These are phyloP conservation scores for Neurospora sp. DNA, from an alignment of 2,329 filamentous ascomycete species.

Conservation along the genomic window DNA sequence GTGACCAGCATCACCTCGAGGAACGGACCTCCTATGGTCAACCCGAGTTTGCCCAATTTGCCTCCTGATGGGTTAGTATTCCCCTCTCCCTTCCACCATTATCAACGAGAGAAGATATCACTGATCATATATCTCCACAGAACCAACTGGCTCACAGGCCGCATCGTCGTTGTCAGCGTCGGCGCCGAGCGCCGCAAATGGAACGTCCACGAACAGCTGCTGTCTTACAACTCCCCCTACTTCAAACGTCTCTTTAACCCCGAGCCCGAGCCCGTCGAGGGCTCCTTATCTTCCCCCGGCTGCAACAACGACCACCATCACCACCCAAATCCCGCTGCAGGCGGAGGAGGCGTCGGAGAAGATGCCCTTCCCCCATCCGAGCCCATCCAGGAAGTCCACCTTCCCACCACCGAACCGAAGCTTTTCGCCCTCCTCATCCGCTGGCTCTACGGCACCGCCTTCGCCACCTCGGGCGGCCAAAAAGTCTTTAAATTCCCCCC, in stretches of 20 bases:
- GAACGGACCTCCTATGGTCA: neutral
- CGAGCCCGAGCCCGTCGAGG: neutral
- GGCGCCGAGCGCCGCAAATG: constrained; percentile 10
- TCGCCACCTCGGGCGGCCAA: constrained; percentile 8
- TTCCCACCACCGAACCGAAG: constrained; percentile 13
- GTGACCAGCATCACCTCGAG: neutral
- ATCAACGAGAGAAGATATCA: neutral
- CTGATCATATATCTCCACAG: neutral
- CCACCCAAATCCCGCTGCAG: neutral
- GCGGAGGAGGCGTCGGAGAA: neutral
- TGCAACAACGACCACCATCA: neutral
- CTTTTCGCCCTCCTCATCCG: constrained; percentile 14
- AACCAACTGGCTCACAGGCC: constrained; percentile 13
- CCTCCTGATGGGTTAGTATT: neutral
- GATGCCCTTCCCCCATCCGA: neutral
- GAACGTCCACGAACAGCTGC: constrained; percentile 16
- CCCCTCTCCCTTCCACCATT: neutral
- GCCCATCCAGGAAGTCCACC: constrained; percentile 8
- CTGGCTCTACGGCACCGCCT: constrained; percentile 18
- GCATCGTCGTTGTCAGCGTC: constrained; percentile 13
- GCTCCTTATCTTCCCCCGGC: neutral
- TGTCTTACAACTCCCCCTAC: constrained; percentile 13
- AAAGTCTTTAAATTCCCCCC: constrained; percentile 10
- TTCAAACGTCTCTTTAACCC: constrained; percentile 12
- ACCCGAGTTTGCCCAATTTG: neutral